Evolutionary conservation across 352 stramenopile species (phyloP), one percentile per base, ranked within the genome.

Genomic region (Pythium folliculosum): DNA sequence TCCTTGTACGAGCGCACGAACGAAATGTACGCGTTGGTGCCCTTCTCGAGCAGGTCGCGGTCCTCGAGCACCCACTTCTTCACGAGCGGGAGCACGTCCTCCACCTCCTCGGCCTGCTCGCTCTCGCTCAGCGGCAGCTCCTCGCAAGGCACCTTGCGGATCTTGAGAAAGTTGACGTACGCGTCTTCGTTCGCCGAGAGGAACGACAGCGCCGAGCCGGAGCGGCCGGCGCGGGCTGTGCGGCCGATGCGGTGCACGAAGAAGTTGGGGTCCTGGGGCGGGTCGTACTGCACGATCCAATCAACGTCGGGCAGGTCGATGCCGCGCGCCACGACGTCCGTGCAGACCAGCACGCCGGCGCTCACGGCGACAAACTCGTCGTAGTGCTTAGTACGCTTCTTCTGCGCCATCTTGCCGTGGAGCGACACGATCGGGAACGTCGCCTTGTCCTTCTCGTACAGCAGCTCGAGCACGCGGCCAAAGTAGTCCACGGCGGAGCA

Each of bases 201-300:
- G 75, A 99, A 98, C 16, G 98, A 88, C 21, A 99, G 80, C 56
- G 96, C 97, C 5, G 80, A 92, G 51, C 98, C 98, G 43, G 76
- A 81, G 17, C 88, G 91, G 14, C 98, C 98, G 1, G 97, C 97
- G 67, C 98, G 88, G 12, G 98, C 98, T 30, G 97, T 99, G 50
- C 98, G 82, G 10, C 98, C 98, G 21, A 99, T 96, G 59, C 98
- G 94, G 76, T 99, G 98, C 44, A 99, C 95, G 71, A 99, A 99
- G 60, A 98, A 99, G 66, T 97, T 98, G n/a, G 98, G 97, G 74
- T 99, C 97, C 60, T 98, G 90, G 32, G 94, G 94, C 0, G 95
- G 93, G 76, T 99, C 96, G 73, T 98, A 99, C 79, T 99, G 98
- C 52, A 99, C 90, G 60, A 99, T 99, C 97, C 97, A 99, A 67